A percentile compares a stretch with the other conserved stretches of the same genome.
phyloP scores from a whole-genome alignment of 2,329 filamentous ascomycete genomes.

The Diaporthe nobilis region DNA sequence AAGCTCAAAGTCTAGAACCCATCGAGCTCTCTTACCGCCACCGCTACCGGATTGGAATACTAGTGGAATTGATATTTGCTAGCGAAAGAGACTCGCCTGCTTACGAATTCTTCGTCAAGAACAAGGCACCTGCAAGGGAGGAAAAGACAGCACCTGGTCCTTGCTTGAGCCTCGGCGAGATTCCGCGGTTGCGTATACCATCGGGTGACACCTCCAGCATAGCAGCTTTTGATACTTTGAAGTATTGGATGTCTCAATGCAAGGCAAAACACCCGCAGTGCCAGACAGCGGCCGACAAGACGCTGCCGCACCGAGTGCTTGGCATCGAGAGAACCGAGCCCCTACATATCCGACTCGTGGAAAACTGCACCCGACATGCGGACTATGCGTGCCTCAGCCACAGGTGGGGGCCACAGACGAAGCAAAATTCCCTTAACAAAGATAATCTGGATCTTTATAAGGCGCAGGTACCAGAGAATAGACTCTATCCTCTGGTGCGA shows the following conservation, averaged over 20 bases:
- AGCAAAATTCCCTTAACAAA: neutral
- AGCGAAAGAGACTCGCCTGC: too few relatives aligned
- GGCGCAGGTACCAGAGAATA: neutral
- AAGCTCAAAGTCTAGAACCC: neutral
- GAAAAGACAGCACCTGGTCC: neutral
- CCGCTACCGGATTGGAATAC: too few relatives aligned
- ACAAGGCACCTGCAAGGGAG: neutral
- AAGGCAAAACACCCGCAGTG: neutral
- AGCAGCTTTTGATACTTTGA: neutral
- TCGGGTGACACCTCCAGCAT: constrained; percentile 1
- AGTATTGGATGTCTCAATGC: neutral
- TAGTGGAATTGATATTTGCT: too few relatives aligned
- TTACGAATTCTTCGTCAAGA: neutral
- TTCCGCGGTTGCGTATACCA: neutral
- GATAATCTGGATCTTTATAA: neutral
- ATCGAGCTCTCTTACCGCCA: too few relatives aligned
- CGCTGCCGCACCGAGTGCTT: neutral
- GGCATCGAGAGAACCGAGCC: neutral
- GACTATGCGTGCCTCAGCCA: constrained; percentile 12
- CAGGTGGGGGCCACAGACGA: neutral
- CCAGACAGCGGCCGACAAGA: neutral
- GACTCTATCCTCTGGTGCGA: neutral
- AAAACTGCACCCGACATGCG: neutral
- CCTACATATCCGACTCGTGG: neutral
- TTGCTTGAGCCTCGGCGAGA: neutral